Conservation (phyloP, 139 green algal species). For the Micractinium sp. region DNA sequence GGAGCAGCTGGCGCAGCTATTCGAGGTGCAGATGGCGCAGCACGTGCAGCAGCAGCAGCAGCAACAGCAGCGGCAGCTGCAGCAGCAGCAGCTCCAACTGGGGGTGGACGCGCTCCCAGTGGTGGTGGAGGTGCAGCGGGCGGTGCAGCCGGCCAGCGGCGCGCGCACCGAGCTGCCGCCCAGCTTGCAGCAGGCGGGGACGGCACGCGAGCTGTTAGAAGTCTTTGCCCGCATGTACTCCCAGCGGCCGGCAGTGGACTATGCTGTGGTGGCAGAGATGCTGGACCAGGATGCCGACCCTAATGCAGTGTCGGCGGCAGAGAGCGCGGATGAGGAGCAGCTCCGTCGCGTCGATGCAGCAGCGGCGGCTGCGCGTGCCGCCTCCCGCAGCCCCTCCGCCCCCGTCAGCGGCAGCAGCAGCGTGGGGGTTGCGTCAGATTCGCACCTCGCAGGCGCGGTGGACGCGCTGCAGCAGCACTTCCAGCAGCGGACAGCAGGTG, state of each 20-base stretch:
- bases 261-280: constrained; percentile 25
- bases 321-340: constrained; percentile 1
- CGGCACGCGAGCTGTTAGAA: constrained; percentile 47
- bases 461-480: not conserved
- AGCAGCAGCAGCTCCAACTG: not conserved
- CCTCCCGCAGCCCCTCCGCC: not conserved
- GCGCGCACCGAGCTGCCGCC: not conserved
- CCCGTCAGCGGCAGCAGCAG: not conserved
- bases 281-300: constrained; percentile 19
- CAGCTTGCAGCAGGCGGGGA: constrained; percentile 15
- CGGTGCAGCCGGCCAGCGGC: not conserved
- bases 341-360: not conserved
- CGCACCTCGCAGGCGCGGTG: not conserved
- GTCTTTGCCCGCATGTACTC: constrained; percentile 49
- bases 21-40: not conserved
- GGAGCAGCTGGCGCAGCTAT: not conserved
- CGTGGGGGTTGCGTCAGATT: too few species aligned
- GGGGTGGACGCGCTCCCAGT: not conserved
- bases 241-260: constrained; percentile 42
- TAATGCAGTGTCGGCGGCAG: not conserved
- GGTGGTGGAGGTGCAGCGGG: constrained; percentile 5
- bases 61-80: not conserved
- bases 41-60: not conserved
- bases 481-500: constrained; percentile 1
- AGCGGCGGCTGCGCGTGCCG: not conserved